Evolutionary conservation across 1,284 basidiomycete genomes (phyloP), one percentile per base, ranked within the genome.

Genomic region (Tilletiopsis washingtonensis): DNA sequence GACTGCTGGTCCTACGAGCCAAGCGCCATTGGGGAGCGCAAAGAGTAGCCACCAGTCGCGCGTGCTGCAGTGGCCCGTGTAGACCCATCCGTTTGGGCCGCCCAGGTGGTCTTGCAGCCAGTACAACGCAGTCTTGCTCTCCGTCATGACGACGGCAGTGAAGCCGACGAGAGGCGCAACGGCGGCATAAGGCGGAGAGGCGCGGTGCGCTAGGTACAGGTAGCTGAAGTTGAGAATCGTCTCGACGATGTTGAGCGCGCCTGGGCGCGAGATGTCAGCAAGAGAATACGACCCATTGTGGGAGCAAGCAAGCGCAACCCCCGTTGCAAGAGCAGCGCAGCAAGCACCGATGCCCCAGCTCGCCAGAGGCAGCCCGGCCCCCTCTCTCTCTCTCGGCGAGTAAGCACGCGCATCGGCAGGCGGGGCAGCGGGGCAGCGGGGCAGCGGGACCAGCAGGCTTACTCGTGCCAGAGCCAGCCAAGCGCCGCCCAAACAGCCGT

Each of bases 111-210:
- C 46, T 29, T 26, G 19, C 15, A 40, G 24, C 9, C 52, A 54
- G 40, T 66, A 93, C n/a, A 91, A 78, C 4, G 82, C 72, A 1
- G 89, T 93, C 77, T 91, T 91, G 53, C 82, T 81, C 23, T 88
- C 75, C 0, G 89, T 93, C 83, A 90, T 84, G 11, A 80, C 71
- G 1, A 80, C 82, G 0, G 81, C 78, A 11, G 80, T 77, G 64
- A 91, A 84, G 0, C 87, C 91, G 43, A 91, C 69, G 34, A 93
- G 63, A 0, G 86, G 80, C 2, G 62, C 59, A 4, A 59, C 49
- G 0, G 86, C 85, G 2, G 84, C 78, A 4, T 47, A 39, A 40
- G 75, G 64, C 3, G 75, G 72, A 2, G 44, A 47, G 19, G 51
- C 49, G 52, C 82, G 73, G 63, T 88, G 82, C 0, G 83, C 82